phyloP scores from a whole-genome alignment of 2,329 filamentous ascomycete species.

The Lachnellula subtilissima region DNA sequence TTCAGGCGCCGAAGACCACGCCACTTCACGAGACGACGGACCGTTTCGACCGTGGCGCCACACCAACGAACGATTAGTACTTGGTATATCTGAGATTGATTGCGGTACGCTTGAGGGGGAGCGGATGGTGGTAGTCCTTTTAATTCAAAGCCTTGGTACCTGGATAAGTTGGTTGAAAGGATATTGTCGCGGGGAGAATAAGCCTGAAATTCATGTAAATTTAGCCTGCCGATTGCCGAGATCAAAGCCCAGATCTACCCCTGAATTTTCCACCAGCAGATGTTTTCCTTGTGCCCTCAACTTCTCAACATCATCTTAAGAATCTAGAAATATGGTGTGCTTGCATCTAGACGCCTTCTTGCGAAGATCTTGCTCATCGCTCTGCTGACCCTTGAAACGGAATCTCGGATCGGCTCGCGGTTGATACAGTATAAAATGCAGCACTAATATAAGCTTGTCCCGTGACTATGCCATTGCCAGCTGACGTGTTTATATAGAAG shows the following conservation, averaged over 20 bases:
- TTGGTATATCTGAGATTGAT: too few relatives aligned
- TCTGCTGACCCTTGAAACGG: too few relatives aligned
- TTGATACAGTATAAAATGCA: too few relatives aligned
- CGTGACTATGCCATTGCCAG: too few relatives aligned
- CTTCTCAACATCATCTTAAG: not conserved
- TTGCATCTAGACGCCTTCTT: too few relatives aligned
- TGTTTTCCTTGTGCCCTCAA: not conserved
- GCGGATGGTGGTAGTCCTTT: not conserved
- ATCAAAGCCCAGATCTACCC: not conserved
- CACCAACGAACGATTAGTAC: not conserved
- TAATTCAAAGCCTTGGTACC: too few relatives aligned
- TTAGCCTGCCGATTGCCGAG: not conserved
- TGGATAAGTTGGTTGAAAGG: not conserved
- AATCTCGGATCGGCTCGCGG: too few relatives aligned
- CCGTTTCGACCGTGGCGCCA: not conserved
- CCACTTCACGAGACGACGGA: conserved; percentile 3
- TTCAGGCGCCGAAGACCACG: not conserved
- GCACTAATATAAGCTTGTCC: too few relatives aligned
- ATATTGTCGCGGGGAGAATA: not conserved
- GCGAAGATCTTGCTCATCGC: too few relatives aligned
- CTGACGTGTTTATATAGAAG: too few relatives aligned
- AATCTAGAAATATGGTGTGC: too few relatives aligned
- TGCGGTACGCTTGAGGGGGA: too few relatives aligned
- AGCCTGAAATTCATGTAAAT: not conserved
- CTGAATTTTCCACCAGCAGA: not conserved